Evolutionary conservation across 495 filamentous ascomycete species (phyloP).

Genomic region (Xylaria curta): DNA sequence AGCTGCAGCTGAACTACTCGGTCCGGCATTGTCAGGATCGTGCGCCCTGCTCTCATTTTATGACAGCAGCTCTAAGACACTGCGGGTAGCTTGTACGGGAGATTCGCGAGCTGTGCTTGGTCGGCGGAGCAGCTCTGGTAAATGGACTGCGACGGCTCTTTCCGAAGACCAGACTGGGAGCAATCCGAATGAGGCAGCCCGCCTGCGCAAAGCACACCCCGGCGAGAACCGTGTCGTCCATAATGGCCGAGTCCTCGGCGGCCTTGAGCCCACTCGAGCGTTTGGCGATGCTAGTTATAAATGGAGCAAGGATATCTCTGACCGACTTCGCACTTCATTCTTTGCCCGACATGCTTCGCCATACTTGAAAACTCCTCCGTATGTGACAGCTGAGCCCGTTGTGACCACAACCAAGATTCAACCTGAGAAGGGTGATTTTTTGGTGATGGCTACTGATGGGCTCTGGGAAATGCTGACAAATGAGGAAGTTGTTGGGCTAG

Average conservation of each 20-base stretch:
- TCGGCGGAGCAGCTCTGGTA: slow-evolving; percentile 74
- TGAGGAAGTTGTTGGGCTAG: slow-evolving; percentile 95
- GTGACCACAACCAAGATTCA: slow-evolving; percentile 95
- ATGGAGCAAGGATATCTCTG: slow-evolving; percentile 84
- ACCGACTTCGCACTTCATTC: slow-evolving; percentile 79
- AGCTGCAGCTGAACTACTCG: slow-evolving; percentile 86
- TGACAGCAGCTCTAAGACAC: slow-evolving; percentile 78
- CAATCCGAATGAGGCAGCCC: slow-evolving; percentile 79
- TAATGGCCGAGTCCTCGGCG: slow-evolving; percentile 89
- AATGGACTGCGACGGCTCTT: slow-evolving; percentile 90
- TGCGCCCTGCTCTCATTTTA: slow-evolving; percentile 98
- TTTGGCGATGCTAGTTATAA: slow-evolving; percentile 98
- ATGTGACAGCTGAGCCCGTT: slow-evolving; percentile 96
- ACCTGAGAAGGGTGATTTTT: slow-evolving; percentile 88
- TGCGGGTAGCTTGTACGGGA: slow-evolving; percentile 92
- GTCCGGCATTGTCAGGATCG: slow-evolving; percentile 91
- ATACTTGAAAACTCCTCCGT: slow-evolving; percentile 88
- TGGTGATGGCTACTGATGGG: slow-evolving; percentile 96
- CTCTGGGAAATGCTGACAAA: slow-evolving; percentile 99
- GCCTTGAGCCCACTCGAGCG: slow-evolving; percentile 88
- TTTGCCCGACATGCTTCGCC: slow-evolving; percentile 77
- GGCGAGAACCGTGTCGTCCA: slow-evolving; percentile 82
- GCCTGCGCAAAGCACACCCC: slow-evolving; percentile 84
- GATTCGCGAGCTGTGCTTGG: slow-evolving; percentile 94
- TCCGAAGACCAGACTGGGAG: slow-evolving; percentile 92